These are phyloP conservation scores for Fusarium continuum DNA, from an alignment of 2,329 filamentous ascomycete genomes.

Conservation along the genomic window DNA sequence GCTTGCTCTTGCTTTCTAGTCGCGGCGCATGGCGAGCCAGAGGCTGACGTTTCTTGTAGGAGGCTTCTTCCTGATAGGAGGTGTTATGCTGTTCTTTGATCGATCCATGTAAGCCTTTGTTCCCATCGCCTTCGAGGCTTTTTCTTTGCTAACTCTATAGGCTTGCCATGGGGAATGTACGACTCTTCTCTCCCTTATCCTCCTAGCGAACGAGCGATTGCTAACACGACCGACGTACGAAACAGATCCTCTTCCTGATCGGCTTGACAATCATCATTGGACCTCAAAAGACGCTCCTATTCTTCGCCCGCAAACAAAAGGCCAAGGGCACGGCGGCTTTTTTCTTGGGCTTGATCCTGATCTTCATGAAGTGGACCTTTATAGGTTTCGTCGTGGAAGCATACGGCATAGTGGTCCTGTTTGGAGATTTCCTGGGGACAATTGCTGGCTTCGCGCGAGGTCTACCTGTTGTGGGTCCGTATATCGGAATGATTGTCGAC, in stretches of 20 bases:
- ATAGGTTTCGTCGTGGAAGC: conserved; percentile 90
- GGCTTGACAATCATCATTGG: conserved; percentile 97
- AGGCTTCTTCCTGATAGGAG: conserved; percentile 92
- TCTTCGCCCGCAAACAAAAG: conserved; percentile 95
- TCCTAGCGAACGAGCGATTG: conserved; percentile 24
- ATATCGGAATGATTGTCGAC: conserved; percentile 79
- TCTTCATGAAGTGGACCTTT: conserved; percentile 89
- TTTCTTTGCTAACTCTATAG: conserved; percentile 92
- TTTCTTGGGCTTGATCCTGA: conserved; percentile 81
- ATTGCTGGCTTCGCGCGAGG: conserved; percentile 88
- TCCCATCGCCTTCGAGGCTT: conserved; percentile 54
- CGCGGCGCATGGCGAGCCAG: conserved; percentile 33
- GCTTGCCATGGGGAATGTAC: conserved; percentile 96
- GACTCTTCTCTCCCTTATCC: conserved; percentile 11
- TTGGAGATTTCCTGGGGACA: conserved; percentile 95
- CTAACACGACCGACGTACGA: conserved; percentile 13
- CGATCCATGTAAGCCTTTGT: conserved; percentile 78
- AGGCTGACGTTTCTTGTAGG: conserved; percentile 61
- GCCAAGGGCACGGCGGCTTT: conserved; percentile 91
- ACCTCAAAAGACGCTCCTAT: conserved; percentile 85
- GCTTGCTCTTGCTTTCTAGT: conserved; percentile 33
- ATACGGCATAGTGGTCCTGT: conserved; percentile 92
- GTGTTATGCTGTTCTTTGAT: conserved; percentile 97
- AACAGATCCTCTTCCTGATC: conserved; percentile 94
- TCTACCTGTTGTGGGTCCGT: conserved; percentile 85